A percentile compares a stretch with the other conserved stretches of the same genome.
phyloP scores from a whole-genome alignment of 2,329 filamentous ascomycete genomes.

The Cucurbitaria berberidis region DNA sequence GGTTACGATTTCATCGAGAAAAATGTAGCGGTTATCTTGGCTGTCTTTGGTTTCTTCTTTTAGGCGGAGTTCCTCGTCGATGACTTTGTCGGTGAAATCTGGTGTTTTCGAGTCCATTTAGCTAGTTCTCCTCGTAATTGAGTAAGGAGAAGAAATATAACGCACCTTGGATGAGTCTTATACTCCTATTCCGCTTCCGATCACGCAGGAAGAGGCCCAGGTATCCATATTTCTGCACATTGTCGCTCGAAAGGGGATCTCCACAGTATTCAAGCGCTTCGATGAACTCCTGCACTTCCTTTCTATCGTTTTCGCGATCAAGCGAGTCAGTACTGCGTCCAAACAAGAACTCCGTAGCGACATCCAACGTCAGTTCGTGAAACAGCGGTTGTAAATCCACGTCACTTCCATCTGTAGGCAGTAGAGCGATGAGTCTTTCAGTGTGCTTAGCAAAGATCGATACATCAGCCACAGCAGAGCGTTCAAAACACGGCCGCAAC shows the following conservation, averaged over 20 bases:
- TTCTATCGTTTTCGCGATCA: constrained; percentile 1
- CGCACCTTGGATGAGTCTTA: constrained; percentile 24
- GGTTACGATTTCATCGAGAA: constrained; percentile 32
- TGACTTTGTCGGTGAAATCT: constrained; percentile 23
- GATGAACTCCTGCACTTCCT: constrained; percentile 18
- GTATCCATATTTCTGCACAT: constrained; percentile 16
- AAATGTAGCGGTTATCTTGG: constrained; percentile 21
- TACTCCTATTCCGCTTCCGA: constrained; percentile 16
- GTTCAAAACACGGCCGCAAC: constrained; percentile 37
- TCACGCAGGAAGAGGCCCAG: constrained; percentile 24
- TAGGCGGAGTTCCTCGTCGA: constrained; percentile 15
- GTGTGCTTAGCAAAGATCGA: constrained; percentile 30
- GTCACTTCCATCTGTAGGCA: constrained; percentile 27
- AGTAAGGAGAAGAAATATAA: no score
- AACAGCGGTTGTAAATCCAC: constrained; percentile 38
- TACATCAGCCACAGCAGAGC: constrained; percentile 30
- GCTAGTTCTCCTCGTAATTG: no score
- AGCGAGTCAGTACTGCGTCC: constrained; percentile 28
- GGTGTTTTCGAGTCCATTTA: no score
- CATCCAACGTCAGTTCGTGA: constrained; percentile 31
- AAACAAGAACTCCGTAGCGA: constrained; percentile 37
- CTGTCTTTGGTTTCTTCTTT: neutral
- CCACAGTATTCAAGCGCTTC: constrained; percentile 32
- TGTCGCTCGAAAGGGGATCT: constrained; percentile 21
- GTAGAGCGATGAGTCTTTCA: constrained; percentile 17